Conservation (phyloP, 257 asterid genomes). For the Solanum gandarillasii region DNA sequence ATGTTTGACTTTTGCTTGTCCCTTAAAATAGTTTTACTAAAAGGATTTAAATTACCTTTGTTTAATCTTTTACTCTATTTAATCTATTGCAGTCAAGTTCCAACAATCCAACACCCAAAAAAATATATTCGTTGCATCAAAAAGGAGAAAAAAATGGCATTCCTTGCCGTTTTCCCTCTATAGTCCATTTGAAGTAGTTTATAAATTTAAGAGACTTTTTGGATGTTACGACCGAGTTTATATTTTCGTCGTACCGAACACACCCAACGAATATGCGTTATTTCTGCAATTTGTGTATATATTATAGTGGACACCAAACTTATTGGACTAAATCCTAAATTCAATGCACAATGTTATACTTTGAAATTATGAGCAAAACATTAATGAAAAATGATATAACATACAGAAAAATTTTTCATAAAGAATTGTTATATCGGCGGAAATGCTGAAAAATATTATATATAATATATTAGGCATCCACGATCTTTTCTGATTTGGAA, state of each 20-base stretch:
- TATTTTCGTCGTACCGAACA: not conserved
- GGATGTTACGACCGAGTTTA: not conserved
- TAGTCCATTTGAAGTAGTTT: not conserved
- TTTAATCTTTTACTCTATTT: not conserved
- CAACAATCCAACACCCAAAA: not conserved
- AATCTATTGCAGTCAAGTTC: not conserved
- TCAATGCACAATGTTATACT: not conserved
- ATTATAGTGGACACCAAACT: not conserved
- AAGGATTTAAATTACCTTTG: not conserved
- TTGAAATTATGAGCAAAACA: not conserved
- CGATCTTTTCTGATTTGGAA: not conserved
- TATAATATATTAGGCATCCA: not conserved
- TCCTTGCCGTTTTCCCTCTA: not conserved
- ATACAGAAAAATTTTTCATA: not conserved
- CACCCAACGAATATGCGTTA: not conserved
- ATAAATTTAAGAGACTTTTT: not conserved
- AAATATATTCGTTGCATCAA: not conserved
- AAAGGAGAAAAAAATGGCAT: no score
- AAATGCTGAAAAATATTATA: not conserved
- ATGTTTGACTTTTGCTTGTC: not conserved
- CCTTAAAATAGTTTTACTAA: not conserved
- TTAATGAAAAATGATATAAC: not conserved
- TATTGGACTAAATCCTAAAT: not conserved
- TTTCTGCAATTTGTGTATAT: not conserved
- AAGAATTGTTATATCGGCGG: not conserved